Base-by-base conservation (phyloP, 2,329 filamentous ascomycete genomes). In the Ambrosiella xylebori region DNA sequence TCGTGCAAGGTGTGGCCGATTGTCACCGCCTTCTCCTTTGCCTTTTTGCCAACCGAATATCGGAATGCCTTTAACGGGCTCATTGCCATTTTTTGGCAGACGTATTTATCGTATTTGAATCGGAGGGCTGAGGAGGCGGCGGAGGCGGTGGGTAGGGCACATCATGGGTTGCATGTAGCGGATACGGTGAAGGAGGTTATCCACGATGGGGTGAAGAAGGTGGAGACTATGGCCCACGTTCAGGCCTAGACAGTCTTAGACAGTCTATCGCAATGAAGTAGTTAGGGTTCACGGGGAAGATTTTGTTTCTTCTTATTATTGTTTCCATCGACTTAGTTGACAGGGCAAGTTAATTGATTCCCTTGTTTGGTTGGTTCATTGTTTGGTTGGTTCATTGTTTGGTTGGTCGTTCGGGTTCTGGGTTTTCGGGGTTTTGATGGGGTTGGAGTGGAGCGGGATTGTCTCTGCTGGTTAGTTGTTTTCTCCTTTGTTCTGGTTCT, bases 81-180 rank as follows among this genome's bases (percentile, higher is more conserved):
- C 6, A 78, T 95, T 63, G 87, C 88, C 1, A 84, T 95, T 56
- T 86, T 86, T 0, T 96, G 90, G 90, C 90, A 95, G 76, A 89
- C 88, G 0, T 96, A 95, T 74, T 66, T 96, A 64, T 87, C 83
- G 64, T 86, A 82, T 69, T 69, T 95, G 65, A 95, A 95, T 65
- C 77, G 84, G 65, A 73, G 74, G 61, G 87, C 86, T 1, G 87
- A 88, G 68, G 73, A 73, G 54, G 72, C 62, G 27, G 63, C 57
- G 12, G 59, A 57, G 35, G 45, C 49, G 47, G 49, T 36, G n/a
- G 58, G 56, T n/a, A 55, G 49, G 27, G 9, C 41, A 7, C 49
- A 51, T 51, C 49, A 51, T 51, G 49, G 49, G 11, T 51, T 51
- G 17, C 45, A 57, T 17, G 19, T 47, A n/a, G 27, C 38, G 2